phyloP scores from a whole-genome alignment of 495 filamentous ascomycete genomes.

The Daldinia caldariorum region DNA sequence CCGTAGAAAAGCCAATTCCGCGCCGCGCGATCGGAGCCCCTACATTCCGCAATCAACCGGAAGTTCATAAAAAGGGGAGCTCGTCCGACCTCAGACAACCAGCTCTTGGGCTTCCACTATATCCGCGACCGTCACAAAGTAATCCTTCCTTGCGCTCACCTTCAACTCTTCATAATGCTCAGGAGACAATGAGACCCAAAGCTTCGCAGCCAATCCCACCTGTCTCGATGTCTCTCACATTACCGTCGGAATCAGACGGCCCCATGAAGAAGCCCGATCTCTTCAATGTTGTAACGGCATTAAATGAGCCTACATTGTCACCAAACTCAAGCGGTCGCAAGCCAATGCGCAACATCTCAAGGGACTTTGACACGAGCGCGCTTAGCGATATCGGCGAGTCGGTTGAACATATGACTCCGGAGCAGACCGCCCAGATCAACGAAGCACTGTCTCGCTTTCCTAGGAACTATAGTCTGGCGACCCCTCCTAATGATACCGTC shows the following conservation, averaged over 20 bases:
- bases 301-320: conserved; percentile 28
- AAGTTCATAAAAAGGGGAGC: conserved; percentile 37
- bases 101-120: conserved; percentile 28
- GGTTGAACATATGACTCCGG: conserved; percentile 27
- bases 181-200: conserved; percentile 23
- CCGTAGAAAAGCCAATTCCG: conserved; percentile 29
- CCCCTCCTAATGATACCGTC: conserved; percentile 29
- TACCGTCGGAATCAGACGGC: conserved; percentile 25
- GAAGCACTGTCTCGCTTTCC: conserved; percentile 41
- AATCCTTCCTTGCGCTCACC: conserved; percentile 33
- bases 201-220: conserved; percentile 18
- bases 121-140: conserved; percentile 34
- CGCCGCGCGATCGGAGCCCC: conserved; percentile 40
- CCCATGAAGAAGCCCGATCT: conserved; percentile 37
- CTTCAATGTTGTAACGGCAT: conserved; percentile 30
- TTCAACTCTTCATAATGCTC: conserved; percentile 14
- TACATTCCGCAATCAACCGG: conserved; percentile 13
- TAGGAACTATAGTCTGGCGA: conserved; percentile 8
- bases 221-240: conserved; percentile 15
- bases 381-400: conserved; percentile 40
- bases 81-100: conserved; percentile 26
- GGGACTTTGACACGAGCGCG: conserved; percentile 17
- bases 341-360: conserved; percentile 30
- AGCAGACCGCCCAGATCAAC: conserved; percentile 26
- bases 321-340: conserved; percentile 20